Conservation (phyloP, 129 eudicot genomes). For the Lactuca saligna region DNA sequence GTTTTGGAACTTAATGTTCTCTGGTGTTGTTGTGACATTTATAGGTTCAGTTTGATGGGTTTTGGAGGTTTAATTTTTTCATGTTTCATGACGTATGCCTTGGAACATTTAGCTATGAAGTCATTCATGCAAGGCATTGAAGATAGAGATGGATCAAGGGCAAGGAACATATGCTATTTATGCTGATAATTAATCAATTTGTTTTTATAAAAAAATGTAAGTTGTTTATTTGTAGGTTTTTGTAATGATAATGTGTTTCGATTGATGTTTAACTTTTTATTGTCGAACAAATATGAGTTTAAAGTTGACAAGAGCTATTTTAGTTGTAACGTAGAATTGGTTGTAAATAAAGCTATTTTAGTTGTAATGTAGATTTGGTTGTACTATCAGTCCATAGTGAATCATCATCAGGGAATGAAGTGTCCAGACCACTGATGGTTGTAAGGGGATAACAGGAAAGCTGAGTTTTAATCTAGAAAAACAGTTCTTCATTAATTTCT, state of each 20-base stretch:
- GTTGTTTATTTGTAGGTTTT: conserved; percentile 14
- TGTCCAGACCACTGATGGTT: no score
- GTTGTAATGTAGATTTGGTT: no score
- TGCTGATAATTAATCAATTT: conserved; percentile 44
- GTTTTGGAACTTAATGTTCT: background rate
- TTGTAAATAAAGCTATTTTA: background rate
- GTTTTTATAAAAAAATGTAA: conserved; percentile 16
- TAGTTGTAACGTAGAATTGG: background rate
- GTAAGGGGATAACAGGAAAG: no score
- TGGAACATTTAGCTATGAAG: conserved; percentile 66
- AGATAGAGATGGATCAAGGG: conserved; percentile 55
- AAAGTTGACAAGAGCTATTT: no score
- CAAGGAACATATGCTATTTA: conserved; percentile 45
- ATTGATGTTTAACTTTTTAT: conserved; percentile 16
- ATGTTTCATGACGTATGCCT: conserved; percentile 68
- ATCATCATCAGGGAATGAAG: no score
- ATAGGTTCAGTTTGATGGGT: conserved; percentile 84
- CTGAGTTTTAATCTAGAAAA: no score
- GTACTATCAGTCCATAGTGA: no score
- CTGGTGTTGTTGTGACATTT: background rate
- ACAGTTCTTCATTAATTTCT: no score
- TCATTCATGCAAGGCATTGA: conserved; percentile 60
- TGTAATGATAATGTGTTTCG: background rate
- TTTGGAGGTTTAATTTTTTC: conserved; percentile 63
- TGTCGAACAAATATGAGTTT: background rate